Evolutionary conservation across 2,329 filamentous ascomycete genomes (phyloP), one percentile per base, ranked within the genome.

Genomic region (Epichloe glyceriae): DNA sequence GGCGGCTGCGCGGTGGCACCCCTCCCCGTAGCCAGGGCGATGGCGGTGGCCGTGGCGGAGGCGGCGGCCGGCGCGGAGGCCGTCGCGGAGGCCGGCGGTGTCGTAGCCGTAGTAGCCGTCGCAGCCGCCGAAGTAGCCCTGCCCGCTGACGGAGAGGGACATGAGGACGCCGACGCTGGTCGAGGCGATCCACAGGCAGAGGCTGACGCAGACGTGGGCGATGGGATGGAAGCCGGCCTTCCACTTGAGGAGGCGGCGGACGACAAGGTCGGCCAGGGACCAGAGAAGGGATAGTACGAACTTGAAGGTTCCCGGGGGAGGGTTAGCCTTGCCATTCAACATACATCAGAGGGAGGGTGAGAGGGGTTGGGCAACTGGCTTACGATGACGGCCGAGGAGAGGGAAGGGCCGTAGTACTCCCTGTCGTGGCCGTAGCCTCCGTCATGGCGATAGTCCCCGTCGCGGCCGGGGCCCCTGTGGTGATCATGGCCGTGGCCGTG

Each of bases 221-320:
- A 69, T 71, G 0, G 72, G 70, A 49, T 71, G 69, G 19, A 73
- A 68, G 38, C 68, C 67, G 3, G 55, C 55, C 22, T 62, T 58
- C 46, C 57, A 61, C 6, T 60, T 63, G 38, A 67, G 67, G 15
- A 60, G 51, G 37, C 56, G 60, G 17, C 68, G 62, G 26, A 62
- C 67, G 50, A 72, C 57, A 46, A 71, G 54, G 43, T 74, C 71
- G 33, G 65, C 57, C 1, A 61, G 37, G 35, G 66, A 66, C 67
- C 71, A 72, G 40, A 70, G 14, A 30, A 44, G 41, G n/a, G 45
- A 39, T 19, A 38, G 17, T 41, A 33, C n/a, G 38, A 44, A 40
- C 35, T 42, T 7, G 22, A 1, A 20, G 20, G n/a, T n/a, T n/a
- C n/a, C n/a, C n/a, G n/a, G 20, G 6, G 22, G 6, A 26, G 2